Base-by-base conservation (phyloP, 2,329 filamentous ascomycete species). In the Coniochaeta hoffmannii region DNA sequence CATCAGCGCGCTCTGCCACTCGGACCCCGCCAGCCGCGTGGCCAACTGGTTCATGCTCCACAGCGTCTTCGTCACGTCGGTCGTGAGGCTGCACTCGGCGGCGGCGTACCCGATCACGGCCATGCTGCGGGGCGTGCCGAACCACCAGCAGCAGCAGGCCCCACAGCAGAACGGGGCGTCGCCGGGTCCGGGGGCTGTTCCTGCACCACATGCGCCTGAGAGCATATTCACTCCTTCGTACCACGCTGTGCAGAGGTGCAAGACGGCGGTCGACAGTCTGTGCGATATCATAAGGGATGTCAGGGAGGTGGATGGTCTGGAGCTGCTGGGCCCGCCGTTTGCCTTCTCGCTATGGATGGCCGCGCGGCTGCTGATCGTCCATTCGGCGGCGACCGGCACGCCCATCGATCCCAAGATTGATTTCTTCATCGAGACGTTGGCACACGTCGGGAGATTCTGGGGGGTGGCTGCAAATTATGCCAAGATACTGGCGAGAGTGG, bases 31-130 rank as follows among this genome's bases (percentile, higher is more conserved):
- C 2, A 74, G 72, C 53, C 69, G 73, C 1, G 73, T 75, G 1
- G 73, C 73, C n/a, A 75, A 75, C 58, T 75, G 72, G 73, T 74
- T 75, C 56, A 73, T 75, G 71, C 63, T 76, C 9, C 73, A 76
- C 26, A 74, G 73, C 59, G 73, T 73, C 8, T 76, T 74, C 49
- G 72, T 76, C 12, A 73, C 71, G 0, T 67, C 71, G 2, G 73
- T 73, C 6, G 72, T 76, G 3, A 69, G 73, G 1, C 62, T 76
- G n/a, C 73, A 76, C 56, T 74, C 73, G 2, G 68, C 71, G 3
- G 72, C 73, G 0, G 73, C 73, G 3, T 76, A 76, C 53, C 73
- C 73, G 4, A 70, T 67, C 0, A 62, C 70, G 0, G 31, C 28
- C 6, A 51, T 51, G 28, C 49, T 32, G 26, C 64, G 69, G 6